Evolutionary conservation across 768 basidiomycete genomes (phyloP), one percentile per base, ranked within the genome.

Genomic region (Tricholoma saponaceum): DNA sequence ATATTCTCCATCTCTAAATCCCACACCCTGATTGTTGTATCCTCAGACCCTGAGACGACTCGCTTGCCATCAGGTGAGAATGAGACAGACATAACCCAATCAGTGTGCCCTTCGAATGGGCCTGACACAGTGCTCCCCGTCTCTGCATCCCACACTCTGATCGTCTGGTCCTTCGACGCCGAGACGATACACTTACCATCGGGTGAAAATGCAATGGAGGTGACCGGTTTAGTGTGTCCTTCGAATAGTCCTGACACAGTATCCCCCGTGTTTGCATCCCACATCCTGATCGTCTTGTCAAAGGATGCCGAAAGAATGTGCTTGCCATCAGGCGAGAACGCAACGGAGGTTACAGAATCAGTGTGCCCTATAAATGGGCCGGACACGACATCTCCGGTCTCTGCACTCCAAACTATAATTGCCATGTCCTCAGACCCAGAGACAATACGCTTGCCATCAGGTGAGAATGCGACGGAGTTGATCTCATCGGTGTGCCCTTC

Each of bases 21-120:
- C 70, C 70, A 71, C 0, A 70, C 54, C 16, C 55, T 49, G 28
- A 69, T 52, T 3, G 60, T 63, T 22, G 50, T 35, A 51, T 65
- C 63, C 10, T 28, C 33, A 7, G 66, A 67, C 14, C 64, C 65
- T 2, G 69, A 68, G 3, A 60, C 55, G 43, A 69, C 56, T 4
- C 52, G 59, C 26, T 59, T 57, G 3, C 69, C 69, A 57, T 70
- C 63, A 0, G 67, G 64, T 10, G 70, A 69, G 58, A 70, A 67
- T 20, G 60, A 58, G 23, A 72, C 65, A 22, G 63, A 63, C 5
- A 50, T 57, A 18, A 70, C 64, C n/a, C 30, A 51, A 50, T 57
- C 56, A 3, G 57, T 35, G 33, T 69, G 64, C 18, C 64, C 67
- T 52, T 51, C 4, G 14, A 56, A 52, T 22, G 58, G 54, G 16